These are phyloP conservation scores for Trametes sanguinea DNA, from an alignment of 768 basidiomycete species.

Conservation along the genomic window DNA sequence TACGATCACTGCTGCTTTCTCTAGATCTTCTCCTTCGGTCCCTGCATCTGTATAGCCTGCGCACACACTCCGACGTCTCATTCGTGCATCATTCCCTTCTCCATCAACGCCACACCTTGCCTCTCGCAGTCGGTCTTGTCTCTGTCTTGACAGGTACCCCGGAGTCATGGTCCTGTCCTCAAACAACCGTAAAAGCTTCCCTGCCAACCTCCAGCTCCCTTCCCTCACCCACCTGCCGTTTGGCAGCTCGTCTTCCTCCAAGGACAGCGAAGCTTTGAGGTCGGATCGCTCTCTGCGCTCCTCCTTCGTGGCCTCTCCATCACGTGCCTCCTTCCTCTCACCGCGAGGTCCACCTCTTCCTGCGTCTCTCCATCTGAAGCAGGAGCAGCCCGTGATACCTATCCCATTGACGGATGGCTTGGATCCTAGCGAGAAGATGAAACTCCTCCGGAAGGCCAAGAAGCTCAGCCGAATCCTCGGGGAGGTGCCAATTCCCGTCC, in stretches of 20 bases:
- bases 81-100: conserved; percentile 13
- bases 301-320: conserved; percentile 3
- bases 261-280: neutral
- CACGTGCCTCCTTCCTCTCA: conserved; percentile 21
- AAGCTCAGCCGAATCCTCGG: conserved; percentile 49
- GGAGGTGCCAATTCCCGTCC: conserved; percentile 31
- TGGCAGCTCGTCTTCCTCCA: neutral
- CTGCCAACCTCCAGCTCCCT: no score
- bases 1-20: neutral
- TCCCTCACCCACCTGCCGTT: no score
- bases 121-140: neutral
- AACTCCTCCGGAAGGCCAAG: conserved; percentile 43
- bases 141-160: neutral
- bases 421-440: conserved; percentile 38
- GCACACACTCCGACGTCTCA: conserved; percentile 5
- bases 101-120: conserved; percentile 13
- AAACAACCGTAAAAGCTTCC: no score
- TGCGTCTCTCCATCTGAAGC: conserved; percentile 26
- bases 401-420: conserved; percentile 33
- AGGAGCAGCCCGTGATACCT: conserved; percentile 23
- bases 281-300: conserved; percentile 5
- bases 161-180: neutral
- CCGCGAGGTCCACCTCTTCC: conserved; percentile 9
- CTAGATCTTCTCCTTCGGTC: neutral
- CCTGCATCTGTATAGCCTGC: conserved; percentile 6